Conservation (phyloP, 768 basidiomycete genomes). For the Lactarius hengduanensis region DNA sequence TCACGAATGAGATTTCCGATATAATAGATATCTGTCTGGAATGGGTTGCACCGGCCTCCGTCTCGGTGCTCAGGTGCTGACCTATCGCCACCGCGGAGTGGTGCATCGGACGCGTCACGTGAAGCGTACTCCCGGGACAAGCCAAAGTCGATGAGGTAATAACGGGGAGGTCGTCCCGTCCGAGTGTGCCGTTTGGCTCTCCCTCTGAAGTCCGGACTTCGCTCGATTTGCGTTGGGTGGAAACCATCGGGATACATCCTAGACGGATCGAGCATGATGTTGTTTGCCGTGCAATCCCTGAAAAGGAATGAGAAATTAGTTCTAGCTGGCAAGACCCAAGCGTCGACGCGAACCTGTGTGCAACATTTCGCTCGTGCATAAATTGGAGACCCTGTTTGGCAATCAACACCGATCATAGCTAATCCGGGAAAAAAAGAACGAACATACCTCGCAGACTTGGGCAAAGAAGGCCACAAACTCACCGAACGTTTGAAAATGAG, state of each 20-base stretch:
- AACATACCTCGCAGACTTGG: constrained; percentile 31
- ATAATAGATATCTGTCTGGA: constrained; percentile 33
- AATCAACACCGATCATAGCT: not conserved
- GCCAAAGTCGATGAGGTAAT: constrained; percentile 37
- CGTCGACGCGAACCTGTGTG: constrained; percentile 27
- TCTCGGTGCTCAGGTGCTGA: constrained; percentile 32
- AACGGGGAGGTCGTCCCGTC: constrained; percentile 32
- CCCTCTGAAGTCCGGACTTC: constrained; percentile 12
- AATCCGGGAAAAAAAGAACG: no score
- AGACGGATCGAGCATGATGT: constrained; percentile 24
- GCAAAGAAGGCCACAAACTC: constrained; percentile 32
- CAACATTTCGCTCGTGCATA: constrained; percentile 30
- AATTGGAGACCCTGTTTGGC: constrained; percentile 30
- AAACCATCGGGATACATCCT: constrained; percentile 19
- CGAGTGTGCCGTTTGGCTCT: constrained; percentile 29
- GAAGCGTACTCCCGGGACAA: constrained; percentile 30
- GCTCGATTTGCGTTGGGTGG: constrained; percentile 16
- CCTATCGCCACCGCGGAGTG: constrained; percentile 32
- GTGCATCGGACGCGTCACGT: constrained; percentile 21
- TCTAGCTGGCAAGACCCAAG: not conserved
- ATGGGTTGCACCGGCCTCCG: constrained; percentile 28
- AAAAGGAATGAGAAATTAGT: not conserved
- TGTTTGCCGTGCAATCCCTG: constrained; percentile 22
- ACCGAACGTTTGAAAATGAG: constrained; percentile 32
- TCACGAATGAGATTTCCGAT: constrained; percentile 30